A percentile compares a stretch with the other conserved stretches of the same genome.
phyloP scores from a whole-genome alignment of 139 green algal genomes.

The Nannochloris sp. region DNA sequence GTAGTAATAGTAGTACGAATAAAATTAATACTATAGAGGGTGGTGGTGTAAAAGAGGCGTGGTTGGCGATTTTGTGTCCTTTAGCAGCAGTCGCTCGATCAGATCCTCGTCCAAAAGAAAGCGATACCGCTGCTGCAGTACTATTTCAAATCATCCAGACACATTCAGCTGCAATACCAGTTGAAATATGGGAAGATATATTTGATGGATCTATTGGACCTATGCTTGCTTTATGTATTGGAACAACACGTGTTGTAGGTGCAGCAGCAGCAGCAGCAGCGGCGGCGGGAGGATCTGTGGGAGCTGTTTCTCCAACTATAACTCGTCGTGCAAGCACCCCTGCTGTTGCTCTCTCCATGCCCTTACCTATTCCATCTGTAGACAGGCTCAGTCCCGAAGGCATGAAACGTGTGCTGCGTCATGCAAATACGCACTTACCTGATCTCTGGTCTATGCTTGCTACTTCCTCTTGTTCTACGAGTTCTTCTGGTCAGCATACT shows the following conservation, averaged over 20 bases:
- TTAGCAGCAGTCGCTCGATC: slow-evolving; percentile 88
- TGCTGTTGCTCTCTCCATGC: background rate
- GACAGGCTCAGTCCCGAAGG: slow-evolving; percentile 11
- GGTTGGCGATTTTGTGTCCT: slow-evolving; percentile 91
- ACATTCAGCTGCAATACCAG: slow-evolving; percentile 56
- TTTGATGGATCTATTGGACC: background rate
- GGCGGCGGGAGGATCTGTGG: too few relatives aligned
- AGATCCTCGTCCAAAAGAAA: slow-evolving; percentile 79
- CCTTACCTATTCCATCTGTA: background rate
- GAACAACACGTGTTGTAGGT: background rate
- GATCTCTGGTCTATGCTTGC: slow-evolving; percentile 9
- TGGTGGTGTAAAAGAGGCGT: slow-evolving; percentile 89
- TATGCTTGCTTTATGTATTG: background rate
- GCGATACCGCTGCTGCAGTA: slow-evolving; percentile 59
- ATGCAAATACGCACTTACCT: slow-evolving; percentile 15
- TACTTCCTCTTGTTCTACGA: too few relatives aligned
- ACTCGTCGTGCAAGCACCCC: background rate
- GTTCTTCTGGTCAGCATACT: too few relatives aligned
- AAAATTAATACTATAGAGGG: slow-evolving; percentile 35
- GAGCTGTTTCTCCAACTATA: background rate
- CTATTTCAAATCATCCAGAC: slow-evolving; percentile 87
- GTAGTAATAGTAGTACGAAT: background rate
- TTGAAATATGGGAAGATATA: too few relatives aligned
- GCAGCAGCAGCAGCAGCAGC: background rate
- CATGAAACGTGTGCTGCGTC: slow-evolving; percentile 11